A percentile compares a stretch with the other conserved stretches of the same genome.
phyloP scores from a whole-genome alignment of 225 moss, liverwort and hornwort species.

The Neckera pumila region DNA sequence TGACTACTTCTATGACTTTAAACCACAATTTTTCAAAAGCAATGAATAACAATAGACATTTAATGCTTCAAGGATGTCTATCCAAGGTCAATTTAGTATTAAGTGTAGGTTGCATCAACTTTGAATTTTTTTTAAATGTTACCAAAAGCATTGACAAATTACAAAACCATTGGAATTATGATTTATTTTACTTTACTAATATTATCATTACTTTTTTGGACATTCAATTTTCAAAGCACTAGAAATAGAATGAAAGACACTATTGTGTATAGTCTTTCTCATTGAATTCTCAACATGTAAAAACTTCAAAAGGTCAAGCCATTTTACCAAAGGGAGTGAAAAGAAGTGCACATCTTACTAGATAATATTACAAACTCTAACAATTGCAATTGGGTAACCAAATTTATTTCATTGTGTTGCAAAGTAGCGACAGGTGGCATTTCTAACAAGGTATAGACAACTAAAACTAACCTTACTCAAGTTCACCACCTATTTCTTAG shows the following conservation, averaged over 20 bases:
- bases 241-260: rapidly evolving
- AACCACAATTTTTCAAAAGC: not conserved
- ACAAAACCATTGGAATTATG: rapidly evolving
- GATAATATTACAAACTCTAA: not conserved
- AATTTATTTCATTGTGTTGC: rapidly evolving
- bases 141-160: no score
- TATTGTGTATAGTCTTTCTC: not conserved
- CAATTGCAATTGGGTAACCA: not conserved
- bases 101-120: rapidly evolving
- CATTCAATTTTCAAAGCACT: not conserved
- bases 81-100: no score
- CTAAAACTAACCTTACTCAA: not conserved
- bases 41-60: not conserved
- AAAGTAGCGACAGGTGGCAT: not conserved
- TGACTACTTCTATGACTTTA: rapidly evolving
- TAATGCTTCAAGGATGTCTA: not conserved
- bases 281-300: no score
- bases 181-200: rapidly evolving
- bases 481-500: not conserved
- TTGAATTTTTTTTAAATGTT: not conserved
- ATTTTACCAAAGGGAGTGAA: not conserved
- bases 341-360: no score
- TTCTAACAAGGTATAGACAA: rapidly evolving
- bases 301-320: not conserved
- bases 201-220: not conserved